A percentile compares a stretch with the other conserved stretches of the same genome.
Evolutionary conservation across 352 stramenopile genomes (phyloP).

Genomic region (Globisporangium yorkense): DNA sequence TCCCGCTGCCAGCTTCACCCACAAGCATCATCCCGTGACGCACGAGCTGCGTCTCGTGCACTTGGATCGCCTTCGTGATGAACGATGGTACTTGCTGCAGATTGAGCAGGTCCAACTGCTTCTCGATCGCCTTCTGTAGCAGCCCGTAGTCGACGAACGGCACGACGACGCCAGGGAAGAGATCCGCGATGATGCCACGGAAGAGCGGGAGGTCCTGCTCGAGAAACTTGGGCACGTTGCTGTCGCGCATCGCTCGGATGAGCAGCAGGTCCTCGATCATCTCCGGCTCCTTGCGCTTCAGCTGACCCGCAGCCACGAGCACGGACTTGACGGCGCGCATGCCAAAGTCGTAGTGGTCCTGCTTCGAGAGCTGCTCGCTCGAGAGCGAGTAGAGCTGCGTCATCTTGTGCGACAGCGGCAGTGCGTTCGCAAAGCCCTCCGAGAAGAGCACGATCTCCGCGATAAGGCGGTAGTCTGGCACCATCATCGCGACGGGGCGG

Average conservation of each 20-base stretch:
- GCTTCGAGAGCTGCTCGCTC: conserved; percentile 92
- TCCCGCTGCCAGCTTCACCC: conserved; percentile 86
- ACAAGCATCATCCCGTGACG: conserved; percentile 95
- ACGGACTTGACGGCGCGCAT: conserved; percentile 94
- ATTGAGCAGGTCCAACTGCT: conserved; percentile 63
- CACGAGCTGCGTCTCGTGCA: conserved; percentile 89
- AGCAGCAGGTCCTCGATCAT: conserved; percentile 93
- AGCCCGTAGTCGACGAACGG: conserved; percentile 93
- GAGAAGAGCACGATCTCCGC: conserved; percentile 94
- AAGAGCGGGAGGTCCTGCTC: conserved; percentile 93
- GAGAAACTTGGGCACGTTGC: conserved; percentile 94
- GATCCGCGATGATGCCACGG: conserved; percentile 90
- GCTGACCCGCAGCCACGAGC: conserved; percentile 89
- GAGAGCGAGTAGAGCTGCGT: conserved; percentile 91
- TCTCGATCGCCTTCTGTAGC: conserved; percentile 86
- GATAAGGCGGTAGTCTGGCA: conserved; percentile 92
- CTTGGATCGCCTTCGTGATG: conserved; percentile 85
- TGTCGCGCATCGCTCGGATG: conserved; percentile 95
- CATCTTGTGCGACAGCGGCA: conserved; percentile 93
- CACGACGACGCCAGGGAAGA: conserved; percentile 92
- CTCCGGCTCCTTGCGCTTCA: conserved; percentile 92
- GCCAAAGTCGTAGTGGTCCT: conserved; percentile 94
- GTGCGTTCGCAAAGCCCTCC: conserved; percentile 90
- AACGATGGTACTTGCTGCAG: conserved; percentile 84
- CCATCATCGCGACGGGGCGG: conserved; percentile 93